phyloP scores from a whole-genome alignment of 176 grass and related monocot species.

The Avena insularis region DNA sequence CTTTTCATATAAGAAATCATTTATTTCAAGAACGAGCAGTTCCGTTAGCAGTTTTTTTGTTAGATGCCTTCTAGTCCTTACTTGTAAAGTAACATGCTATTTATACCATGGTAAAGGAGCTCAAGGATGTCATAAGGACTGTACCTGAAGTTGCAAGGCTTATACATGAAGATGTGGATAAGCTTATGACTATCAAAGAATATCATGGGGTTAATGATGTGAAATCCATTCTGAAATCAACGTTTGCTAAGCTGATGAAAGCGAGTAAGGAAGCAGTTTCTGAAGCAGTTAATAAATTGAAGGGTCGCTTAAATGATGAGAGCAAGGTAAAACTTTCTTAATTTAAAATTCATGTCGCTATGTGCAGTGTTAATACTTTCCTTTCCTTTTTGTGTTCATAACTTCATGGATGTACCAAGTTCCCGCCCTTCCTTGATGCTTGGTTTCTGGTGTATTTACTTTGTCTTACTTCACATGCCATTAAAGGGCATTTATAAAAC shows the following conservation, averaged over 20 bases:
- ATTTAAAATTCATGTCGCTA: background rate
- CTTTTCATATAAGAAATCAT: background rate
- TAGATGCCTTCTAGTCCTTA: background rate
- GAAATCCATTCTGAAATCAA: conserved; percentile 58
- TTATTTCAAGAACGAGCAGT: background rate
- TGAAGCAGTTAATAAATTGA: conserved; percentile 63
- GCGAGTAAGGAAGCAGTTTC: conserved; percentile 69
- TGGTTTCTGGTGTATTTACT: conserved; percentile 13
- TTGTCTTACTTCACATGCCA: background rate
- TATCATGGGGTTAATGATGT: conserved; percentile 45
- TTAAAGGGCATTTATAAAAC: background rate
- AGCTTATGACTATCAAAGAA: conserved; percentile 54
- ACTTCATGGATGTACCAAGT: background rate
- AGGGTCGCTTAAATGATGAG: conserved; percentile 59
- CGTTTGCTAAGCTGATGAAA: conserved; percentile 79
- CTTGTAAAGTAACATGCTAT: conserved; percentile 19
- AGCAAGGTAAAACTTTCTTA: conserved; percentile 65
- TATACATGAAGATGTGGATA: conserved; percentile 53
- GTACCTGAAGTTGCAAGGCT: conserved; percentile 74
- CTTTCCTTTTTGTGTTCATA: background rate
- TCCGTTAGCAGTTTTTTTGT: background rate
- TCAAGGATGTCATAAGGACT: conserved; percentile 72
- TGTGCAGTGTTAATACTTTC: too few species aligned
- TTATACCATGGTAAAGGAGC: conserved; percentile 59
- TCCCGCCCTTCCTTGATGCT: background rate